Percentiles rank a stretch among this genome's conserved stretches.
These are phyloP conservation scores for Apiospora phragmitis DNA, from an alignment of 2,329 filamentous ascomycete genomes.

Conservation along the genomic window DNA sequence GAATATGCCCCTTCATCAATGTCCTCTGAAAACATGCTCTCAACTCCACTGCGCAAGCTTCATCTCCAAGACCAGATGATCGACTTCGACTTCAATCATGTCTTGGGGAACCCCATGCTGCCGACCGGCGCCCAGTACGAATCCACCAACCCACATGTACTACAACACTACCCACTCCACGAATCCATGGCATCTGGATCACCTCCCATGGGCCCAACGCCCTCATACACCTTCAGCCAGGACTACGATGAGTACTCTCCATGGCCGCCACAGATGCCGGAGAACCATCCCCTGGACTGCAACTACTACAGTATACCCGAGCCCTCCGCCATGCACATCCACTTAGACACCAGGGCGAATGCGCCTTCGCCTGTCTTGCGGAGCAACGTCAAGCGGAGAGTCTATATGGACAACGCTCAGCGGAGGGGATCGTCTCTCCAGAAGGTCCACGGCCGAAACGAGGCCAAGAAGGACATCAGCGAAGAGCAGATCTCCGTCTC, in stretches of 20 bases:
- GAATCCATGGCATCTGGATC: constrained; percentile 10
- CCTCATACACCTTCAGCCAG: constrained; percentile 18
- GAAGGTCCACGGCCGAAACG: constrained; percentile 11
- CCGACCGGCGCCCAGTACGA: constrained; percentile 18
- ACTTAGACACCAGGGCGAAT: neutral
- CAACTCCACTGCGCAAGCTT: constrained; percentile 25
- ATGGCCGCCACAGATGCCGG: neutral
- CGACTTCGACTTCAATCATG: constrained; percentile 26
- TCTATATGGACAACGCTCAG: constrained; percentile 1
- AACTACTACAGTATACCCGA: neutral
- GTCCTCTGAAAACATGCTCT: constrained; percentile 20
- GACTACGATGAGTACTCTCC: neutral
- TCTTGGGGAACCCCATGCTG: constrained; percentile 19
- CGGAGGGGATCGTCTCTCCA: neutral
- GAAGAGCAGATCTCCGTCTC: neutral
- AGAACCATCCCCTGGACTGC: neutral
- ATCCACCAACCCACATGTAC: constrained; percentile 17
- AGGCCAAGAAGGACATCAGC: constrained; percentile 17
- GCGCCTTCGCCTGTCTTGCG: neutral
- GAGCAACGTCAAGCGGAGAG: neutral
- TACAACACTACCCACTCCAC: constrained; percentile 20
- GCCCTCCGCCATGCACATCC: neutral
- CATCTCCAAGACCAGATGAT: constrained; percentile 23
- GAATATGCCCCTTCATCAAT: neutral
- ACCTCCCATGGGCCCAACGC: constrained; percentile 20